Evolutionary conservation across 1,284 basidiomycete genomes (phyloP).

Genomic region (Moesziomyces parantarcticus): DNA sequence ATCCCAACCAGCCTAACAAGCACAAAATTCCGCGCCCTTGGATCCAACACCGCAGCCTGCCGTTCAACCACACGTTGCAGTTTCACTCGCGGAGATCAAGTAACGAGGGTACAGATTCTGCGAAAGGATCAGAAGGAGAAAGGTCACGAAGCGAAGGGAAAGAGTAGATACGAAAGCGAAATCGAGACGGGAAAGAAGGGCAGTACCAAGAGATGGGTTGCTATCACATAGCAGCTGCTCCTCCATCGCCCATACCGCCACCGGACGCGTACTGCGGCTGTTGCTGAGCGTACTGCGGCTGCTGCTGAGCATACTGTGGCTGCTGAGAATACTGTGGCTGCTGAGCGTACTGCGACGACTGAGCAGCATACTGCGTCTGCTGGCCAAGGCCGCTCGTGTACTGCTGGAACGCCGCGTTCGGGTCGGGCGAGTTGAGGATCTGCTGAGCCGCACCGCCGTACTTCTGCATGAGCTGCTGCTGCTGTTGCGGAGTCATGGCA

Average conservation of each 20-base stretch:
- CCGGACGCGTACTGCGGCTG: no score
- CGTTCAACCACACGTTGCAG: neutral
- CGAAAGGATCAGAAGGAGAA: neutral
- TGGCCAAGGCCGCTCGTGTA: slow-evolving; percentile 4
- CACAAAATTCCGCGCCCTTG: neutral
- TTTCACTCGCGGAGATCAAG: no score
- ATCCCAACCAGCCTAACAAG: neutral
- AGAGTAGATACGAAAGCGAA: neutral
- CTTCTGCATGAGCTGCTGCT: slow-evolving; percentile 30
- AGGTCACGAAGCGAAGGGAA: neutral
- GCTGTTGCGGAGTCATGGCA: slow-evolving; percentile 26
- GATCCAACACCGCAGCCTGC: neutral
- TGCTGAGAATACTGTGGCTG: slow-evolving; percentile 6
- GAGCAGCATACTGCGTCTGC: slow-evolving; percentile 1
- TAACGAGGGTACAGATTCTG: neutral
- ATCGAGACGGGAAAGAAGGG: neutral
- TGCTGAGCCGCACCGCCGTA: slow-evolving; percentile 21
- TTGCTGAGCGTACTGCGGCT: neutral
- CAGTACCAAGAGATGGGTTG: neutral
- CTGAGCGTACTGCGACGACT: neutral
- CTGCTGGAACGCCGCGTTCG: slow-evolving; percentile 25
- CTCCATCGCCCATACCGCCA: neutral
- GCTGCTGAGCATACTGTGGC: slow-evolving; percentile 1
- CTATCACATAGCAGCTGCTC: neutral
- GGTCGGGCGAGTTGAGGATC: slow-evolving; percentile 32